Conservation (phyloP, 257 asterid genomes). For the Solanum corneliomulleri region DNA sequence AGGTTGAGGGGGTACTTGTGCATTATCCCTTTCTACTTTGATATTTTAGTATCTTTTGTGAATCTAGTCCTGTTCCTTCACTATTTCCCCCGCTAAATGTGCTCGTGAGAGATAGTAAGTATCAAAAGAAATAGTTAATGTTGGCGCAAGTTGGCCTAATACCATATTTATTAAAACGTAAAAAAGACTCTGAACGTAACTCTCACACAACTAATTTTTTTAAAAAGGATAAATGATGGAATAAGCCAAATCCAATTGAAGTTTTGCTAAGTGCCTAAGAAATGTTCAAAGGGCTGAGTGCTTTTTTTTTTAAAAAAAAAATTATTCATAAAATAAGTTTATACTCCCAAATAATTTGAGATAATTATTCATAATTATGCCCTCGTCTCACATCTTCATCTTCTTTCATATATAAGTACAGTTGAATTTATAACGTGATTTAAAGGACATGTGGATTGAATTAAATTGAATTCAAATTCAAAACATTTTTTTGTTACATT, state of each 20-base stretch:
- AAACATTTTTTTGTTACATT: background rate
- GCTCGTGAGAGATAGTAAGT: background rate
- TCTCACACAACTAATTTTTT: background rate
- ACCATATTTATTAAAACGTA: background rate
- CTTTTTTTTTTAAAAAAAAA: background rate
- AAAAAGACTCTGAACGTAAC: background rate
- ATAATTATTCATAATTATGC: background rate
- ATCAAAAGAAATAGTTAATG: background rate
- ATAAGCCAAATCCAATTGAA: background rate
- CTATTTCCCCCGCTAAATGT: background rate
- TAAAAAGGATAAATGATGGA: background rate
- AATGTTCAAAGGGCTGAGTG: background rate
- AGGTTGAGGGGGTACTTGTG: too few relatives aligned
- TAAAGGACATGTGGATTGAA: background rate
- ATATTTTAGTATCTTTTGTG: background rate
- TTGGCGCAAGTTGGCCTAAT: background rate
- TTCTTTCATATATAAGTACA: background rate
- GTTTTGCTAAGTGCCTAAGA: background rate
- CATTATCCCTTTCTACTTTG: too few relatives aligned
- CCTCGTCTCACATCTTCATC: background rate
- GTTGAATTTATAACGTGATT: background rate
- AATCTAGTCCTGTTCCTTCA: background rate
- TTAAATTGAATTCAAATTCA: background rate
- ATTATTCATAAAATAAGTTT: background rate
- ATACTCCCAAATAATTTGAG: background rate